phyloP scores from a whole-genome alignment of 768 basidiomycete genomes.

The Melanogaster broomeanus region DNA sequence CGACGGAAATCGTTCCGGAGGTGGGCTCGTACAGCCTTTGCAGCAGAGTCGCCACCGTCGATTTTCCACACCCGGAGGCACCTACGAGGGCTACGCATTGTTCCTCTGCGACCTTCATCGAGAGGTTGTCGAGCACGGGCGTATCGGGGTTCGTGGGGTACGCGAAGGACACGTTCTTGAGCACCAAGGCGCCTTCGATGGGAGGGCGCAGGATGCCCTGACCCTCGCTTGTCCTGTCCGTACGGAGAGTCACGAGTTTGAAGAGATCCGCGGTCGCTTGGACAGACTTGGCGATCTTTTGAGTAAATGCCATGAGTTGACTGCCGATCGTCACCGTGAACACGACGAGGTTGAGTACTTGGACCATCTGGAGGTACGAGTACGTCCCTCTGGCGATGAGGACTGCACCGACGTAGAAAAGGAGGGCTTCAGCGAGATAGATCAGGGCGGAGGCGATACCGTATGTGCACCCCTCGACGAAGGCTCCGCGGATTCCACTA shows the following conservation, averaged over 20 bases:
- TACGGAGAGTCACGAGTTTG: constrained; percentile 60
- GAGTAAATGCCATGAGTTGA: constrained; percentile 87
- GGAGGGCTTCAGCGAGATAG: constrained; percentile 85
- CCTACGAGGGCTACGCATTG: constrained; percentile 96
- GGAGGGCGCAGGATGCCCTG: constrained; percentile 65
- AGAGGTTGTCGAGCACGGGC: constrained; percentile 66
- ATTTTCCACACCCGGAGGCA: constrained; percentile 91
- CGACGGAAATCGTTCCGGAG: constrained; percentile 63
- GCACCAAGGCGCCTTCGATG: constrained; percentile 66
- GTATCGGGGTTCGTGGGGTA: constrained; percentile 83
- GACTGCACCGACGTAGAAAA: constrained; percentile 91
- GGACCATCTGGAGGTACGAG: constrained; percentile 85
- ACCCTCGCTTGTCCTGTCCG: constrained; percentile 63
- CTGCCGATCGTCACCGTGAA: constrained; percentile 93
- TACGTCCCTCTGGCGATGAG: constrained; percentile 81
- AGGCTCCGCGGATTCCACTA: constrained; percentile 79
- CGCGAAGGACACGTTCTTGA: constrained; percentile 75
- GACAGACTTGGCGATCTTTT: constrained; percentile 83
- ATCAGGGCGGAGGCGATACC: constrained; percentile 83
- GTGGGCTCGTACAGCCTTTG: constrained; percentile 88
- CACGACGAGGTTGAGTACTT: constrained; percentile 88
- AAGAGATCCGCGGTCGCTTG: constrained; percentile 84
- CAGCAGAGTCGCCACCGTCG: constrained; percentile 82
- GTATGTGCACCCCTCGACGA: constrained; percentile 82
- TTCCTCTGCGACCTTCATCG: constrained; percentile 66